Conservation (phyloP, 768 basidiomycete genomes). For the Russula emetica region DNA sequence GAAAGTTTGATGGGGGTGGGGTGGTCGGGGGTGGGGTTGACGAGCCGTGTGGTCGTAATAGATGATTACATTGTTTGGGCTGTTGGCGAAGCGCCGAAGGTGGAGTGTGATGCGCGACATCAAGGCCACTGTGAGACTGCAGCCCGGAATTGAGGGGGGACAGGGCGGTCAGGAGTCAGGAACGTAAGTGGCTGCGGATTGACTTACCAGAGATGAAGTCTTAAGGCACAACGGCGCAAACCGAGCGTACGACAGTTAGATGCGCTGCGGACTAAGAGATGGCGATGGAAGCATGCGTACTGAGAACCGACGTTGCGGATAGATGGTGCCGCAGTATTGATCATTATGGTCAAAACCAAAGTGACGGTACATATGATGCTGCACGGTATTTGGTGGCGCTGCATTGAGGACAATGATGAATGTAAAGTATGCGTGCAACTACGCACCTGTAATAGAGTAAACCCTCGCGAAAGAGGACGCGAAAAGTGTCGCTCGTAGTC, state of each 20-base stretch:
- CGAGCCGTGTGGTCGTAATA: not conserved
- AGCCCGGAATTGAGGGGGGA: not conserved
- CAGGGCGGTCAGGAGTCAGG: not conserved
- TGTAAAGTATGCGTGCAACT: not conserved
- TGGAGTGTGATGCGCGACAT: slow-evolving; percentile 66
- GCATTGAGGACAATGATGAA: not conserved
- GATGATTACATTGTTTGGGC: slow-evolving; percentile 24
- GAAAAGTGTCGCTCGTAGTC: slow-evolving; percentile 9
- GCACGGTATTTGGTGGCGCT: not conserved
- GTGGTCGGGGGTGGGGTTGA: not conserved
- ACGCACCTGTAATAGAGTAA: slow-evolving; percentile 21
- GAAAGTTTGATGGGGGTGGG: not conserved
- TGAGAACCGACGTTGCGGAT: slow-evolving; percentile 40
- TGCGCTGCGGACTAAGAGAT: not conserved
- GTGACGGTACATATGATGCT: slow-evolving; percentile 42
- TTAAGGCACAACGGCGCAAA: not conserved
- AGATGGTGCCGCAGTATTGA: slow-evolving; percentile 31
- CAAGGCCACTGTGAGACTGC: slow-evolving; percentile 49
- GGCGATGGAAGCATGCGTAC: slow-evolving; percentile 6
- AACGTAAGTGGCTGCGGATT: too few species aligned
- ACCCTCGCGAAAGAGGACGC: slow-evolving; percentile 17
- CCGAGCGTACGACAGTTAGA: not conserved
- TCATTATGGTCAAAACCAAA: slow-evolving; percentile 40
- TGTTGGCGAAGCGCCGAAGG: slow-evolving; percentile 34
- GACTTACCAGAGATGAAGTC: slow-evolving; percentile 17